phyloP scores from a whole-genome alignment of 2,329 filamentous ascomycete species.

The Apiospora kogelbergensis region DNA sequence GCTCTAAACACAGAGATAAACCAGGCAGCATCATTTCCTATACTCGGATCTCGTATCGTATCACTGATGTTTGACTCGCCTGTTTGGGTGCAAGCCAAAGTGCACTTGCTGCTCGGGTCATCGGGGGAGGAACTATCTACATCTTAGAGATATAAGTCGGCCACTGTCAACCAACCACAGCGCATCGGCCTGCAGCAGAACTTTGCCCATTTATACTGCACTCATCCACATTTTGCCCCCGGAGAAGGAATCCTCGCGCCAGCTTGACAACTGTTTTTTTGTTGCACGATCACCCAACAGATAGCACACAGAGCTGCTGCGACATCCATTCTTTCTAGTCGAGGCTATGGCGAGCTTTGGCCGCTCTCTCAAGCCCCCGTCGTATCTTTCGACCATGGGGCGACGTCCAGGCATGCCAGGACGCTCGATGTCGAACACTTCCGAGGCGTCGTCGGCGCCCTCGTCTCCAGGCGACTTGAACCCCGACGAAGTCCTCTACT shows the following conservation, averaged over 20 bases:
- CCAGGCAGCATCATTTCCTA: background rate
- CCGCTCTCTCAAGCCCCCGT: conserved; percentile 49
- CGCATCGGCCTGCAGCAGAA: background rate
- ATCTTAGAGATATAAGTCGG: background rate
- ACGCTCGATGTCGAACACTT: conserved; percentile 47
- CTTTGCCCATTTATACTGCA: background rate
- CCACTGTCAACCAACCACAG: background rate
- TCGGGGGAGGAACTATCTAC: background rate
- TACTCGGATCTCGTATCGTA: background rate
- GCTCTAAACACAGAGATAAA: background rate
- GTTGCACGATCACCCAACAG: background rate
- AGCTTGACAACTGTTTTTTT: background rate
- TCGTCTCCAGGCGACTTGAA: conserved; percentile 24
- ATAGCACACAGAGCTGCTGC: background rate
- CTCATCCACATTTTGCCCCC: background rate
- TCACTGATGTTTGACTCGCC: background rate
- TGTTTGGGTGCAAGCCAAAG: background rate
- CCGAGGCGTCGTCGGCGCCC: conserved; percentile 42
- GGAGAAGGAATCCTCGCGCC: background rate
- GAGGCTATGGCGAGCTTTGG: conserved; percentile 46
- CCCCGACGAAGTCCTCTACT: conserved; percentile 38
- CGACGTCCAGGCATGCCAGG: conserved; percentile 44
- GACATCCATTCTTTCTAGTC: background rate
- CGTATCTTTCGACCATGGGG: conserved; percentile 40
- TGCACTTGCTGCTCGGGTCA: background rate